Base-by-base conservation (phyloP, 1,284 basidiomycete species). In the Microbotryum silenes-acaulis region DNA sequence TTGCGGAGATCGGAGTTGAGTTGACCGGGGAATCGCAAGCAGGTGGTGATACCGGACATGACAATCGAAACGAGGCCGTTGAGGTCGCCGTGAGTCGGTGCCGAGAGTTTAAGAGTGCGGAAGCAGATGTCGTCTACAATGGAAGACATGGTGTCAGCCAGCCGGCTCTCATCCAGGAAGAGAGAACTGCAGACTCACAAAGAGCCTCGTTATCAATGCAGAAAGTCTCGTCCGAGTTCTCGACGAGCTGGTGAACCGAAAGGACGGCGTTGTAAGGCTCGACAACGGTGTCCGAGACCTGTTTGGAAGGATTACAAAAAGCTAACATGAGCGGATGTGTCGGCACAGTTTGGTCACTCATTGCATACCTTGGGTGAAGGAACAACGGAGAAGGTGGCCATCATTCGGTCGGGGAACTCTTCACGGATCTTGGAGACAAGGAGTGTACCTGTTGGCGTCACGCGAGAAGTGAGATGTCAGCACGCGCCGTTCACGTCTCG, bases 1-100 rank as follows among this genome's bases (percentile, higher is more conserved):
- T 97, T 97, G 61, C 27, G 83, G 59, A 97, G 82, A 75, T 97
- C 93, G 59, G 93, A 97, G 85, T 97, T 97, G 74, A 97, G 85
- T 78, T 63, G 91, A 81, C 93, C 94, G 74, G 93, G 93, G 91
- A 98, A 97, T 50, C 21, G 48, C 78, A 96, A 79, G 76, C 88
- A 92, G 65, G 92, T 96, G 14, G 91, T 93, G 76, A 93, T 89
- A 75, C 94, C 94, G 56, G 89, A 92, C 96, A 98, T 98, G 77
- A 97, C 96, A 71, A 91, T 84, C 37, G 91, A 94, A 59, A 98
- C 91, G 68, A 98, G 85, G 77, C 93, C 89, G 83, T 97, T 97
- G 66, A 97, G 85, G 76, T 97, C 91, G 70, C 90, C 91, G 77
- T 97, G 96, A 10, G 89, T 92, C 42, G 94, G 93, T 53, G 89